phyloP scores from a whole-genome alignment of 352 stramenopile species.

The Hyaloperonospora arabidopsidis region DNA sequence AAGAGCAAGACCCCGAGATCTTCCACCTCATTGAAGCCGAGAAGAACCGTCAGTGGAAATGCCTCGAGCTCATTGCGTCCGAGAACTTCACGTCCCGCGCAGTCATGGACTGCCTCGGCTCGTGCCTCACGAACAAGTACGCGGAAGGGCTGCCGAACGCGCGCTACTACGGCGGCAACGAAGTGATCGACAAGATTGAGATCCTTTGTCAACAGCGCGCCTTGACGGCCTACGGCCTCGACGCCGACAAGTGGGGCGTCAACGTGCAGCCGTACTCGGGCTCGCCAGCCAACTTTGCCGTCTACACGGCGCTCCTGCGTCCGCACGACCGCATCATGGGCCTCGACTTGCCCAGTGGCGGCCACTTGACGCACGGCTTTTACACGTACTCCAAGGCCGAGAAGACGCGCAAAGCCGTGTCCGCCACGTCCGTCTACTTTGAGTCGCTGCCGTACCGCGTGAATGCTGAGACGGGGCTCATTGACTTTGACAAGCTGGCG shows the following conservation, averaged over 20 bases:
- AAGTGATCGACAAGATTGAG: slow-evolving; percentile 96
- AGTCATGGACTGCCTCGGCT: slow-evolving; percentile 98
- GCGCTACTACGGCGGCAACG: slow-evolving; percentile 98
- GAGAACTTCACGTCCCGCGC: slow-evolving; percentile 99
- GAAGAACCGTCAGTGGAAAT: slow-evolving; percentile 96
- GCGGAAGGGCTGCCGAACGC: slow-evolving; percentile 92
- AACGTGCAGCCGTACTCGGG: slow-evolving; percentile 98
- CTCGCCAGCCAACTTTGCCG: slow-evolving; percentile 97
- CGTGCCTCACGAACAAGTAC: slow-evolving; percentile 99
- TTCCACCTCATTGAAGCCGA: slow-evolving; percentile 99
- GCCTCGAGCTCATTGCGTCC: slow-evolving; percentile 97
- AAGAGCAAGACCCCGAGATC: slow-evolving; percentile 94
- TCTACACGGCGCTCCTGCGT: slow-evolving; percentile 95
- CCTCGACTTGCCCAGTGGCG: slow-evolving; percentile 96
- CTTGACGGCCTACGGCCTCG: slow-evolving; percentile 90
- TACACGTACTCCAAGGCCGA: slow-evolving; percentile 97
- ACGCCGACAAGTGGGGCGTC: slow-evolving; percentile 93
- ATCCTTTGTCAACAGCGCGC: slow-evolving; percentile 92
- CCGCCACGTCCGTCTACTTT: slow-evolving; percentile 99
- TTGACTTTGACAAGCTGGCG: slow-evolving; percentile 96
- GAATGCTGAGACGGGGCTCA: slow-evolving; percentile 89
- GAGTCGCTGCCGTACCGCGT: slow-evolving; percentile 97
- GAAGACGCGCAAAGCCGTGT: slow-evolving; percentile 95
- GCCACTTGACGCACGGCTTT: slow-evolving; percentile 98
- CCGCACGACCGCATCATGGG: slow-evolving; percentile 99